A percentile compares a stretch with the other conserved stretches of the same genome.
phyloP scores from a whole-genome alignment of 2,329 filamentous ascomycete species.

The Cordyceps fumosorosea region DNA sequence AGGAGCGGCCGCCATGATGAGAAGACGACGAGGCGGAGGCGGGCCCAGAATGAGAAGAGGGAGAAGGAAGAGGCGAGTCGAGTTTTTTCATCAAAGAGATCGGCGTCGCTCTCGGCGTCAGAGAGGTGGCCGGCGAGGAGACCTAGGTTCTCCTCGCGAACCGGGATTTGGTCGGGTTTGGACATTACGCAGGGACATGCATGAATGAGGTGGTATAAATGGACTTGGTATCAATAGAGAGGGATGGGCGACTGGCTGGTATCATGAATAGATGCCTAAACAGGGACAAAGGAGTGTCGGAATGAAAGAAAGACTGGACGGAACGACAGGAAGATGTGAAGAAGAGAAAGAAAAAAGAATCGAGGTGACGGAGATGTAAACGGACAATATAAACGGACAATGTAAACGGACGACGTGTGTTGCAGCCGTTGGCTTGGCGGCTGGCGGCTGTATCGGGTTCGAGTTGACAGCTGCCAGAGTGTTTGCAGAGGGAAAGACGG shows the following conservation, averaged over 20 bases:
- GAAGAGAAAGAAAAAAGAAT: slow-evolving; percentile 13
- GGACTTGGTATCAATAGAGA: neutral
- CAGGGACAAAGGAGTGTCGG: neutral
- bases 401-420: slow-evolving; percentile 11
- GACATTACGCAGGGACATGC: slow-evolving; percentile 5
- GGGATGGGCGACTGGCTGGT: neutral
- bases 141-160: slow-evolving; percentile 37
- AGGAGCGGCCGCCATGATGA: slow-evolving; percentile 31
- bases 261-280: too few species aligned
- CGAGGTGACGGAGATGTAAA: neutral
- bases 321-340: slow-evolving; percentile 10
- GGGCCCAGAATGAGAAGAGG: slow-evolving; percentile 18
- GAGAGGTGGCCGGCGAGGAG: slow-evolving; percentile 39
- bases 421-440: neutral
- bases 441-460: neutral
- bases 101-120: slow-evolving; percentile 38
- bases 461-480: slow-evolving; percentile 7
- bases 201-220: neutral
- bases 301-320: neutral
- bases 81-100: slow-evolving; percentile 31
- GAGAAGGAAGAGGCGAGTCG: slow-evolving; percentile 21
- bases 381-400: slow-evolving; percentile 2
- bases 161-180: neutral
- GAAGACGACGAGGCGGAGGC: slow-evolving; percentile 19
- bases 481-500: neutral